Percentiles rank a stretch among this genome's conserved stretches.
These are phyloP conservation scores for Leccinum uliginosum DNA, from an alignment of 768 basidiomycete species.

Conservation along the genomic window DNA sequence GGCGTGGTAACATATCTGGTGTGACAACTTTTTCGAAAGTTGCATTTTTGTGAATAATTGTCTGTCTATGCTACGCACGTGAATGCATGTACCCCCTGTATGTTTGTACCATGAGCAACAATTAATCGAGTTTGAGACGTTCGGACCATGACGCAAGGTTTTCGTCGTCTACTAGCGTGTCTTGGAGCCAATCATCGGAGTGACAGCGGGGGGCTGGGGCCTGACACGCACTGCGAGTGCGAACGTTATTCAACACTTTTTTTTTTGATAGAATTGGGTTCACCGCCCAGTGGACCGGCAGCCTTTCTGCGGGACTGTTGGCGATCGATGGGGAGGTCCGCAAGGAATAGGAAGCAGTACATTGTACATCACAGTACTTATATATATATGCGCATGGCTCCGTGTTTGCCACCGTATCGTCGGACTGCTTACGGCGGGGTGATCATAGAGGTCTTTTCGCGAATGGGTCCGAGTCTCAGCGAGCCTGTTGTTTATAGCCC, in stretches of 20 bases:
- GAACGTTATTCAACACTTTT: not conserved
- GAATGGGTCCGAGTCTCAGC: not conserved
- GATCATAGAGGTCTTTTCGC: slow-evolving; percentile 1
- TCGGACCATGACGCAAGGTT: not conserved
- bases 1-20: slow-evolving; percentile 30
- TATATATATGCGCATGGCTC: not conserved
- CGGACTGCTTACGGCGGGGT: not conserved
- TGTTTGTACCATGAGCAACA: not conserved
- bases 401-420: not conserved
- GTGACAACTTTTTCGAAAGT: not conserved
- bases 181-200: not conserved
- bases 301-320: not conserved
- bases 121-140: not conserved
- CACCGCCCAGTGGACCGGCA: not conserved
- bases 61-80: not conserved
- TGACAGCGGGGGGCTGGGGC: not conserved
- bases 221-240: not conserved
- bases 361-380: not conserved
- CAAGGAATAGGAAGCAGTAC: not conserved
- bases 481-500: not conserved
- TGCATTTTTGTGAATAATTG: not conserved
- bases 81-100: not conserved
- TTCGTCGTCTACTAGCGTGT: not conserved
- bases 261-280: not conserved
- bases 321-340: not conserved